Percentiles rank a stretch among this genome's conserved stretches.
These are phyloP conservation scores for Wickerhamiella siamensis DNA, from an alignment of 805 yeast species.

Conservation along the genomic window DNA sequence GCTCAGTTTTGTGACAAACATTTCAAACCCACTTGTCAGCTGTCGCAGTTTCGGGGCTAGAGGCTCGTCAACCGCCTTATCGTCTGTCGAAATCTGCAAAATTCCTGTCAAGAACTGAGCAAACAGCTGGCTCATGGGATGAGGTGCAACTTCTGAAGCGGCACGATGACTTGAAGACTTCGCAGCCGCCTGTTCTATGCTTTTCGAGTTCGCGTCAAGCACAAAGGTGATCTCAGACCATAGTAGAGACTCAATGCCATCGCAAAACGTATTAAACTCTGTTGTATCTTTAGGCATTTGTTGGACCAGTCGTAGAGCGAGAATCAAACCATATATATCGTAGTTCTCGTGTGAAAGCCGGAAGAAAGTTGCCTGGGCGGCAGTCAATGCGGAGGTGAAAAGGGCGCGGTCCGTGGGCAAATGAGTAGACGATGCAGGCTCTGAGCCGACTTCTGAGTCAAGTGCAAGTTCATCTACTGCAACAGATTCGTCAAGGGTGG, in stretches of 20 bases:
- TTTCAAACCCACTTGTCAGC: constrained; percentile 68
- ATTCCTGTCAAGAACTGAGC: constrained; percentile 60
- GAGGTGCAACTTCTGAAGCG: constrained; percentile 27
- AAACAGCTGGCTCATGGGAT: constrained; percentile 64
- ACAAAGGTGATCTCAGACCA: constrained; percentile 82
- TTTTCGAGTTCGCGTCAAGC: constrained; percentile 64
- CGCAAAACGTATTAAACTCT: constrained; percentile 53
- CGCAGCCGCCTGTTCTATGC: constrained; percentile 40
- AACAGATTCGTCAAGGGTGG: neutral
- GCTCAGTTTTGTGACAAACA: constrained; percentile 56
- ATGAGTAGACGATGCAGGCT: neutral
- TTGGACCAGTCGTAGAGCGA: constrained; percentile 50
- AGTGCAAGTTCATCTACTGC: neutral
- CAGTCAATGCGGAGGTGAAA: neutral
- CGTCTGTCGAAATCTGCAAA: constrained; percentile 35
- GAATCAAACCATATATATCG: constrained; percentile 67
- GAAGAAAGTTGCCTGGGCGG: constrained; percentile 30
- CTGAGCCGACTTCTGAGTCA: neutral
- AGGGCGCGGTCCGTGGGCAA: neutral
- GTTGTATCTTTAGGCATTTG: constrained; percentile 61
- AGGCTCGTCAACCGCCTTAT: constrained; percentile 44
- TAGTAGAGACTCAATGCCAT: constrained; percentile 45
- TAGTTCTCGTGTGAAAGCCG: constrained; percentile 27
- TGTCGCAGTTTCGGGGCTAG: constrained; percentile 53
- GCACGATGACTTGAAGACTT: constrained; percentile 19